Evolutionary conservation across 805 yeast genomes (phyloP).

Genomic region (Cyberlindnera petersonii): DNA sequence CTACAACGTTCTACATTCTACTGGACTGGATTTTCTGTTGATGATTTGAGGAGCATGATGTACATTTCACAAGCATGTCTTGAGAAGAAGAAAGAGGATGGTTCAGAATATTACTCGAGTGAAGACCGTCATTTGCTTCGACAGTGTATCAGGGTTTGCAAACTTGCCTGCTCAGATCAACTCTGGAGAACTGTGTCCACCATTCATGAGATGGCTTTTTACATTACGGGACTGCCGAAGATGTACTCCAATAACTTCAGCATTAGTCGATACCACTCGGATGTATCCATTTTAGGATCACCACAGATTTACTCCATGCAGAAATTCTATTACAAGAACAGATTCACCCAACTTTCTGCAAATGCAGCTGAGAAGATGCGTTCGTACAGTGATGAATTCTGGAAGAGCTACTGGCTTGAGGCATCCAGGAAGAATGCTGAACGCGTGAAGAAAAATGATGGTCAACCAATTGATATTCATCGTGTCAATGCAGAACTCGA

Average conservation of each 20-base stretch:
- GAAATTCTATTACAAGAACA: slow-evolving; percentile 48
- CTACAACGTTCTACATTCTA: slow-evolving; percentile 65
- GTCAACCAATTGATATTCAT: slow-evolving; percentile 30
- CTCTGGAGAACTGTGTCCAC: slow-evolving; percentile 56
- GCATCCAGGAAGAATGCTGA: slow-evolving; percentile 35
- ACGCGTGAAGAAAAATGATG: slow-evolving; percentile 36
- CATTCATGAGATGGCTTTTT: slow-evolving; percentile 65
- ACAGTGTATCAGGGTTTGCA: slow-evolving; percentile 43
- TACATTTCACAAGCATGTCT: slow-evolving; percentile 45
- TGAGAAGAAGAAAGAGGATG: slow-evolving; percentile 32
- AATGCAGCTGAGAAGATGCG: slow-evolving; percentile 33
- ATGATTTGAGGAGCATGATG: slow-evolving; percentile 52
- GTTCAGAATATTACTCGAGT: slow-evolving; percentile 29
- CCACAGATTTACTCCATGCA: slow-evolving; percentile 53
- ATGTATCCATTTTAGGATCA: slow-evolving; percentile 49
- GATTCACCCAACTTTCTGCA: slow-evolving; percentile 38
- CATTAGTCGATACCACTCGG: slow-evolving; percentile 34
- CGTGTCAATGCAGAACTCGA: slow-evolving; percentile 20
- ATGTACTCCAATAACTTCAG: slow-evolving; percentile 39
- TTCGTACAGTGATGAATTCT: slow-evolving; percentile 40
- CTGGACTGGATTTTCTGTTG: slow-evolving; percentile 68
- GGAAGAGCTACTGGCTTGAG: slow-evolving; percentile 52
- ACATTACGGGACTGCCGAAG: slow-evolving; percentile 42
- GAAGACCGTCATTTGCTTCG: slow-evolving; percentile 40
- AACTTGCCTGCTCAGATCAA: slow-evolving; percentile 45